phyloP scores from a whole-genome alignment of 192 early-diverging fungal species.

The Umbelopsis isabellina region DNA sequence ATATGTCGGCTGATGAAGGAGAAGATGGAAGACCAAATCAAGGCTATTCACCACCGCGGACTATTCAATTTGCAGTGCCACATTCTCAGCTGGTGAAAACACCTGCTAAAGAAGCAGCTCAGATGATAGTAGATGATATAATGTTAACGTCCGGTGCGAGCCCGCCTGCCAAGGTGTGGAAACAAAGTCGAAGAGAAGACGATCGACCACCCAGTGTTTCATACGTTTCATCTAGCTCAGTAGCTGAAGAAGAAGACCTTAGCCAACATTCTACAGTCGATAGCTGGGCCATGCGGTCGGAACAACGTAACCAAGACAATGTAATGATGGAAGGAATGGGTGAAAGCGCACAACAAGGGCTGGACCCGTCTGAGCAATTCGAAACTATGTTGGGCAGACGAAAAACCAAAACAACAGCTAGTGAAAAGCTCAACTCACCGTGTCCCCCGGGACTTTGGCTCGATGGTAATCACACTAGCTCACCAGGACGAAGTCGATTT shows the following conservation, averaged over 20 bases:
- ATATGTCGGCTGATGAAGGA: constrained; percentile 14
- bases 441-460: constrained; percentile 28
- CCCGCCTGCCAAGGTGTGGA: constrained; percentile 11
- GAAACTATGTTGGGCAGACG: constrained; percentile 18
- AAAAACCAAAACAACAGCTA: background rate
- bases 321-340: constrained; percentile 16
- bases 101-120: constrained; percentile 36
- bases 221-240: background rate
- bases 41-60: constrained; percentile 36
- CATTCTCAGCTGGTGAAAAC: constrained; percentile 30
- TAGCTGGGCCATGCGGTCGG: background rate
- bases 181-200: constrained; percentile 1
- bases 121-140: constrained; percentile 36
- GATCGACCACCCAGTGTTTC: constrained; percentile 20
- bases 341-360: constrained; percentile 8
- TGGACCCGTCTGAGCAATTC: constrained; percentile 21
- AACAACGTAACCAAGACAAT: constrained; percentile 1
- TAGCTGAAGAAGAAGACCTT: background rate
- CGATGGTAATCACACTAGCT: background rate
- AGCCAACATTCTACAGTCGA: constrained; percentile 7
- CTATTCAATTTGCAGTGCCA: constrained; percentile 37
- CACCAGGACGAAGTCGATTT: constrained; percentile 8
- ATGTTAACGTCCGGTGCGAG: constrained; percentile 21
- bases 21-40: background rate
- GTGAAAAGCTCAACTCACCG: constrained; percentile 3